Percentiles rank a stretch among this genome's conserved stretches.
Evolutionary conservation across 2,329 filamentous ascomycete genomes (phyloP).

Genomic region (Fulvia fulva): DNA sequence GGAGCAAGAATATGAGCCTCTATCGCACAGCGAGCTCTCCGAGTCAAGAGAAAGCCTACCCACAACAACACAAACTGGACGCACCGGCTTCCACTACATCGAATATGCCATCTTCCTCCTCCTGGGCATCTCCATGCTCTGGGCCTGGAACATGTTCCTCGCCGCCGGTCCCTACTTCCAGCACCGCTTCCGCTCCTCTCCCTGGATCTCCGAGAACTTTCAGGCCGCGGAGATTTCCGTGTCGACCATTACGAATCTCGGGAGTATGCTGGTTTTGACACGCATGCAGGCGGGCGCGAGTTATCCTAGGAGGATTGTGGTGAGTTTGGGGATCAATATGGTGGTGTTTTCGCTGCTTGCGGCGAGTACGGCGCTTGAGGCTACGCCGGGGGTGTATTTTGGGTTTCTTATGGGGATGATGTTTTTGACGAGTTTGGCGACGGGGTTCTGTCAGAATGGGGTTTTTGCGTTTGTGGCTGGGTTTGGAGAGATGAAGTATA

Average conservation of each 20-base stretch:
- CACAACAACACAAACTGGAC: slow-evolving; percentile 1
- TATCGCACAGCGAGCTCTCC: slow-evolving; percentile 20
- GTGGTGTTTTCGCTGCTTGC: slow-evolving; percentile 72
- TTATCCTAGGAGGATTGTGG: slow-evolving; percentile 81
- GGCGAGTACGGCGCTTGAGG: slow-evolving; percentile 68
- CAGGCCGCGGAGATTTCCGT: slow-evolving; percentile 85
- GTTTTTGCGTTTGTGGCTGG: slow-evolving; percentile 86
- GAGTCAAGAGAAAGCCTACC: slow-evolving; percentile 14
- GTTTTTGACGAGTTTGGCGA: slow-evolving; percentile 70
- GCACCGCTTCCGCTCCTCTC: slow-evolving; percentile 66
- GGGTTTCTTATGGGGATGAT: slow-evolving; percentile 79
- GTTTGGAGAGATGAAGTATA: slow-evolving; percentile 83
- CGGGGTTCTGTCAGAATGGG: slow-evolving; percentile 87
- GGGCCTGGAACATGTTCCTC: slow-evolving; percentile 99
- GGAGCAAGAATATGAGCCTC: slow-evolving; percentile 32
- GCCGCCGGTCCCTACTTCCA: slow-evolving; percentile 93
- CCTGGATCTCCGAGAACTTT: slow-evolving; percentile 74
- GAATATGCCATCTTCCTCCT: slow-evolving; percentile 84
- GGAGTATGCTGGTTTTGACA: slow-evolving; percentile 69
- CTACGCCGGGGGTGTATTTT: slow-evolving; percentile 66
- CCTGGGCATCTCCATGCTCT: slow-evolving; percentile 89
- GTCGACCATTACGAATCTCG: slow-evolving; percentile 78
- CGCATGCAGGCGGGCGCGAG: slow-evolving; percentile 77
- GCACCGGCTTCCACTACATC: slow-evolving; percentile 66
- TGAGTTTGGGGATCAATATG: slow-evolving; percentile 73